Evolutionary conservation across 495 filamentous ascomycete species (phyloP).

Genomic region (Talaromyces liani): DNA sequence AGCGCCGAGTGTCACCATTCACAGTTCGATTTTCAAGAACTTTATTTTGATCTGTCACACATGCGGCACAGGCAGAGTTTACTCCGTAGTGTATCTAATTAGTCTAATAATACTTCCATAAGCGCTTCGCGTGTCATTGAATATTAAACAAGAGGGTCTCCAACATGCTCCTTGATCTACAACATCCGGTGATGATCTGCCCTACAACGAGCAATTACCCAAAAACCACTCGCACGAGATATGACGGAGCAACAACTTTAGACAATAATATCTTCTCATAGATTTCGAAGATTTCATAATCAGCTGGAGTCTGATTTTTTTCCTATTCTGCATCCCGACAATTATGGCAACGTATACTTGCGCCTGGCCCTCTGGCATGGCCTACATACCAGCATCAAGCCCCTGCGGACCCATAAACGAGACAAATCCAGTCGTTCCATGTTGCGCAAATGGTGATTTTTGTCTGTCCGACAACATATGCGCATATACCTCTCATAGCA

Average conservation of each 20-base stretch:
- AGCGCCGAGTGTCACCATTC: not conserved
- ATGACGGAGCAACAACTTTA: not conserved
- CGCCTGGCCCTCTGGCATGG: not conserved
- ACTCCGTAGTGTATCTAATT: not conserved
- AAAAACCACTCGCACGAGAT: not conserved
- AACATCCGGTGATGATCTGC: not conserved
- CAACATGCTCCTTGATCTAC: not conserved
- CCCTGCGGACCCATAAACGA: constrained; percentile 7
- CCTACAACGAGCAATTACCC: not conserved
- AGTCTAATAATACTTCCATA: not conserved
- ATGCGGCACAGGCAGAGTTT: not conserved
- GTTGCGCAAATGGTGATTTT: constrained; percentile 5
- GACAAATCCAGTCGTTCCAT: constrained; percentile 1
- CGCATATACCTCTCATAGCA: constrained; percentile 1
- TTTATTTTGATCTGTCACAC: not conserved
- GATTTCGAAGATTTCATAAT: not conserved
- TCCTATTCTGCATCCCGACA: not conserved
- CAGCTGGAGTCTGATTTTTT: not conserved
- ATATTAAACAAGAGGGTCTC: not conserved
- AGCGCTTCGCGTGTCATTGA: not conserved
- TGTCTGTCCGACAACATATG: constrained; percentile 8
- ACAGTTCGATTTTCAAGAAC: not conserved
- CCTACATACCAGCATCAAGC: not conserved
- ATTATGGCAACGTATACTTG: not conserved
- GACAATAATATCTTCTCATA: not conserved